Conservation (phyloP, 108 stramenopile species). For the Poteriospumella lacustris region DNA sequence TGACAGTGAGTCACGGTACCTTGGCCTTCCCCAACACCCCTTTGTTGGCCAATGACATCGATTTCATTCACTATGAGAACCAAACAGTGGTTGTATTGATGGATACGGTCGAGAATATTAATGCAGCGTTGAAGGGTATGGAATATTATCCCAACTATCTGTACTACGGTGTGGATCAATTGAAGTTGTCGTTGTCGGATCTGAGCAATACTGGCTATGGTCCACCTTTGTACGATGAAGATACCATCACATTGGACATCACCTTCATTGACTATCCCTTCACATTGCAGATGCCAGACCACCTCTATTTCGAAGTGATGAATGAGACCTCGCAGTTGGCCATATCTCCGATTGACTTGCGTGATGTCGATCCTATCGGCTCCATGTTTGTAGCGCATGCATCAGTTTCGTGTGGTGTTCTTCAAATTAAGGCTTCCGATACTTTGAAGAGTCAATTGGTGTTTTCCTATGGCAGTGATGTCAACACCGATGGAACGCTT, state of each 20-base stretch:
- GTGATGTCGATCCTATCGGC: neutral
- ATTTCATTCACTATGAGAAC: neutral
- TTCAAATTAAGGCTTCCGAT: neutral
- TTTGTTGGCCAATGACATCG: neutral
- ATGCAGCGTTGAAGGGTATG: neutral
- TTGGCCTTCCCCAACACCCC: neutral
- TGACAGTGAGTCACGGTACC: neutral
- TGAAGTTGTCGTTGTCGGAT: conserved; percentile 10
- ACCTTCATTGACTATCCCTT: neutral
- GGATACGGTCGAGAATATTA: neutral
- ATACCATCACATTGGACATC: neutral
- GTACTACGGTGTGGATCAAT: neutral
- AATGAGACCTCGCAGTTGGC: neutral
- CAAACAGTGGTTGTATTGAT: neutral
- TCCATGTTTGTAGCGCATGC: neutral
- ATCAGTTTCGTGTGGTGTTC: neutral
- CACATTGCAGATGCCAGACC: neutral
- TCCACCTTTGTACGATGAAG: neutral
- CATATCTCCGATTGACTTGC: neutral
- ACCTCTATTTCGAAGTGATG: neutral
- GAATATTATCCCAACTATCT: neutral
- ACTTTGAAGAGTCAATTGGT: neutral
- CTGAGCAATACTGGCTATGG: conserved; percentile 13
- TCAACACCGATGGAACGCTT: neutral
- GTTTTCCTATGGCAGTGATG: neutral